These are phyloP conservation scores for Leccinum longicurvipes DNA, from an alignment of 768 basidiomycete genomes.

Conservation along the genomic window DNA sequence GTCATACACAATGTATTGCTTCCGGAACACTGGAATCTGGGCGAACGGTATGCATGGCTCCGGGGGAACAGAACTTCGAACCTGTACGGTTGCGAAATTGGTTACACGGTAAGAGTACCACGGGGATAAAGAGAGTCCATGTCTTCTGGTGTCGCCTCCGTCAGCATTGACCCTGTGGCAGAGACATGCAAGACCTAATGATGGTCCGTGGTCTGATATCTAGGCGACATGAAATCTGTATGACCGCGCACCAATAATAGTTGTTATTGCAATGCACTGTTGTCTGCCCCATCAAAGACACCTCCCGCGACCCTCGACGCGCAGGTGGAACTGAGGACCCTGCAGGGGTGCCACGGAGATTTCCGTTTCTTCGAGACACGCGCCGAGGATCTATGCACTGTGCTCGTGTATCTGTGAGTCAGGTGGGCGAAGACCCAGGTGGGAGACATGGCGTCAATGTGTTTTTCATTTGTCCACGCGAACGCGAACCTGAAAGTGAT, in stretches of 20 bases:
- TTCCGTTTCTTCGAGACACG: neutral
- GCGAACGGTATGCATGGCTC: too few relatives aligned
- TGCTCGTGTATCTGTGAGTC: neutral
- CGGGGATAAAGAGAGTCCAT: neutral
- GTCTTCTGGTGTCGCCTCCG: neutral
- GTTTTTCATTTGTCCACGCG: neutral
- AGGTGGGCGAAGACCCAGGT: neutral
- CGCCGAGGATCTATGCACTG: neutral
- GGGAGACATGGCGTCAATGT: neutral
- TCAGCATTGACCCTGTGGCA: neutral
- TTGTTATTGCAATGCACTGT: neutral
- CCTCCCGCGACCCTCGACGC: constrained; percentile 1
- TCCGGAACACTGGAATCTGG: too few relatives aligned
- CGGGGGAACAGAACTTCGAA: neutral
- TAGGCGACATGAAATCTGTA: neutral
- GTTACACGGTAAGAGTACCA: neutral
- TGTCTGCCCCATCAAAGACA: neutral
- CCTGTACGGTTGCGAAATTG: neutral
- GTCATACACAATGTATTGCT: neutral
- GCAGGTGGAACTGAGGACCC: neutral
- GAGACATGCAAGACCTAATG: neutral
- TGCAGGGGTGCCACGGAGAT: neutral
- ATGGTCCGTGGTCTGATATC: neutral
- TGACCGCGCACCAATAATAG: neutral
- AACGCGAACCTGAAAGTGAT: neutral